Percentiles rank a stretch among this genome's conserved stretches.
Evolutionary conservation across 441 rosid genomes (phyloP).

Genomic region (Erodium moschatum): DNA sequence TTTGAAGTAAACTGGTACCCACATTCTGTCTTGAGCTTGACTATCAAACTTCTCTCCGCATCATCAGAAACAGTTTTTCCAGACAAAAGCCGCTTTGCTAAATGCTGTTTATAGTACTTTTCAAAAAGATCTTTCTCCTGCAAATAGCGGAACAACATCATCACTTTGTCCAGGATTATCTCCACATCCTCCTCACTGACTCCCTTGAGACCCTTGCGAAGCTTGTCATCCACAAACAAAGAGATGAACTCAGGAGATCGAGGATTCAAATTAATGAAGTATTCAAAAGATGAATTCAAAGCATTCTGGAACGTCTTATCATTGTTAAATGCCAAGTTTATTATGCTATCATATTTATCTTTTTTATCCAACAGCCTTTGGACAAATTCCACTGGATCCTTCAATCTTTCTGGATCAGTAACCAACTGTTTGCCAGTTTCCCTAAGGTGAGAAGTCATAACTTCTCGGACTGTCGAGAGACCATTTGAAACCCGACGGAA

Average conservation of each 20-base stretch:
- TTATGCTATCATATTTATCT: constrained; percentile 72
- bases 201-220: constrained; percentile 40
- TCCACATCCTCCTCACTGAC: constrained; percentile 85
- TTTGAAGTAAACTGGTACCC: constrained; percentile 93
- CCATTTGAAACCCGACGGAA: constrained; percentile 81
- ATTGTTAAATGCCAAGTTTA: constrained; percentile 57
- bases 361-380: constrained; percentile 83
- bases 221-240: constrained; percentile 61
- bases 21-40: constrained; percentile 88
- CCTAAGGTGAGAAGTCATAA: constrained; percentile 84
- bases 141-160: constrained; percentile 90
- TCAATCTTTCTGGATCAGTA: constrained; percentile 23
- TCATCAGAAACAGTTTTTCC: constrained; percentile 3
- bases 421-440: constrained; percentile 91
- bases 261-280: constrained; percentile 73
- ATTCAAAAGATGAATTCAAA: constrained; percentile 82
- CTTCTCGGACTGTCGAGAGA: constrained; percentile 62
- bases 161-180: constrained; percentile 79
- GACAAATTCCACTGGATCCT: constrained; percentile 91
- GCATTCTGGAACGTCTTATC: constrained; percentile 96
- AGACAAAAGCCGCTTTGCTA: constrained; percentile 2
- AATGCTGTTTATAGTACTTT: constrained; percentile 32
- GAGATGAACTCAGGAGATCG: constrained; percentile 93
- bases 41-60: constrained; percentile 49
- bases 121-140: constrained; percentile 96